Conservation (phyloP, 345 rosid genomes). For the Euphorbia lathyris region DNA sequence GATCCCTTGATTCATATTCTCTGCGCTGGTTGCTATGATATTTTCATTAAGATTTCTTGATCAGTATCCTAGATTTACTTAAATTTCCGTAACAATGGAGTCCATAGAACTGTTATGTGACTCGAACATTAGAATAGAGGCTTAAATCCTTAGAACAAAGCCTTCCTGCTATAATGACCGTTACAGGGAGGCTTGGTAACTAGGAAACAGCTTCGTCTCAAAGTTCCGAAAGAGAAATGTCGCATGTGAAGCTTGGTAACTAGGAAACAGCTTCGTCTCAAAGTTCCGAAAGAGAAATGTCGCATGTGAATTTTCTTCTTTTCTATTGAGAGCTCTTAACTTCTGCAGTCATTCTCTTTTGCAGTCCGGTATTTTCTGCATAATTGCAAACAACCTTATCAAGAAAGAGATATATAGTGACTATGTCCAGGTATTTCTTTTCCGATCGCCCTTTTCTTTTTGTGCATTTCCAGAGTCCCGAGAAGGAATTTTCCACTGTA, state of each 20-base stretch:
- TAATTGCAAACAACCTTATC: conserved; percentile 55
- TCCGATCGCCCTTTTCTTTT: conserved; percentile 1
- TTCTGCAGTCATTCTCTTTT: conserved; percentile 14
- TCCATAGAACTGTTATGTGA: not conserved
- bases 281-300: not conserved
- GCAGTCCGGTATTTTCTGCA: conserved; percentile 68
- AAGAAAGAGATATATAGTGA: conserved; percentile 66
- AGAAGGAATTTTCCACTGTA: not conserved
- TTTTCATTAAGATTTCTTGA: too few relatives aligned
- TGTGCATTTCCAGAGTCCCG: not conserved
- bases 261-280: too few relatives aligned
- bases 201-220: too few relatives aligned
- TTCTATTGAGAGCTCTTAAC: conserved; percentile 1
- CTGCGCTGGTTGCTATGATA: too few relatives aligned
- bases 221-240: not conserved
- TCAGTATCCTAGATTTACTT: too few relatives aligned
- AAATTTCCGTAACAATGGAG: not conserved
- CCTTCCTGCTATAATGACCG: not conserved
- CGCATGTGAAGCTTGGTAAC: too few relatives aligned
- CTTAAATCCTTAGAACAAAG: not conserved
- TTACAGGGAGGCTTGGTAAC: too few relatives aligned
- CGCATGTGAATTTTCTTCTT: not conserved
- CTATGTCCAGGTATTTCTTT: conserved; percentile 64
- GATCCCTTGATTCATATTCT: too few relatives aligned
- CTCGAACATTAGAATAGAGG: not conserved